Evolutionary conservation across 73 alveolate genomes (phyloP), one percentile per base, ranked within the genome.

Genomic region (Vitrella brassicaformis): DNA sequence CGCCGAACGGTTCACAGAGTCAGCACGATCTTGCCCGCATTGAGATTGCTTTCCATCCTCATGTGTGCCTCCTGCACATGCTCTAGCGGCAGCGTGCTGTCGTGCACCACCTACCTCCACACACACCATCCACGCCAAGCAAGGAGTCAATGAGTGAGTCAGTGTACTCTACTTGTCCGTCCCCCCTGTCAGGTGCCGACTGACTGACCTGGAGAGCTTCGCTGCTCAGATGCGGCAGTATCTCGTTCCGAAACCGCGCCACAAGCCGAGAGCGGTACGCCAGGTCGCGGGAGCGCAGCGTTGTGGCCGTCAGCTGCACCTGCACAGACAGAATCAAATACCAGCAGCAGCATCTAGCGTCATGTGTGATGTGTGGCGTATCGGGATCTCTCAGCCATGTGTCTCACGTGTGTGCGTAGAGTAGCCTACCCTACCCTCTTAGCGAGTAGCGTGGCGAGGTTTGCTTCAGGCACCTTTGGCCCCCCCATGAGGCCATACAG

Each of bases 401-500:
- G n/a, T n/a, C n/a, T n/a, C n/a, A n/a, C n/a, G n/a, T n/a, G n/a
- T n/a, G n/a, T n/a, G n/a, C n/a, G n/a, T n/a, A n/a, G n/a, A n/a
- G n/a, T n/a, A n/a, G n/a, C n/a, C n/a, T n/a, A n/a, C n/a, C n/a
- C n/a, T n/a, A n/a, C n/a, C n/a, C n/a, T n/a, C 71, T 87, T 87
- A 64, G 73, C 84, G 47, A 87, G 7, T 26, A 87, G 68, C 25
- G 32, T 31, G 9, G 66, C 68, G 25, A 87, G 47, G 71, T 72
- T 65, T 25, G 32, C 32, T 10, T 85, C 72, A 4, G 72, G 69
- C 30, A 88, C 69, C 22, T 72, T 31, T 1, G 65, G n/a, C 71
- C 94, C 94, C 0, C 91, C 89, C 85, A 88, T 25, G 0, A 72
- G 7, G 9, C 91, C 94, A 71, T 88, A 88, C 68, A 85, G 19